Evolutionary conservation across 2,329 filamentous ascomycete species (phyloP), one percentile per base, ranked within the genome.

Genomic region (Neofusicoccum cordaticola): DNA sequence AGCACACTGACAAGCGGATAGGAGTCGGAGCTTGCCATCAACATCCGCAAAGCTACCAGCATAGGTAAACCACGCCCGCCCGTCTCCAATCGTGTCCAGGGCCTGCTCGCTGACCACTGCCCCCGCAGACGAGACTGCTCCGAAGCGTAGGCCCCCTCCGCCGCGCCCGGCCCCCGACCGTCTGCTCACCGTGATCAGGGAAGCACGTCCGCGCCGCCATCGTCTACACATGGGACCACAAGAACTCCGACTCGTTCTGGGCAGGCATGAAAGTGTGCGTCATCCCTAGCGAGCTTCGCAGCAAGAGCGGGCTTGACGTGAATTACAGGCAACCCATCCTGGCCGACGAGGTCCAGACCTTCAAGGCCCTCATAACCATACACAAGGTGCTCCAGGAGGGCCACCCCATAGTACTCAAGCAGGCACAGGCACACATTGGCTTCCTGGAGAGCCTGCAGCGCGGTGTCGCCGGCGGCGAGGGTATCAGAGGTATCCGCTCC

Each of bases 201-300:
- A 99, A 99, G 81, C 95, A 99, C 90, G 95, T 99, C 65, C 91
- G 95, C 75, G 93, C 91, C 78, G 96, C 92, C 76, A 99, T 99
- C 73, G 94, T 99, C 51, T 98, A 98, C 79, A 98, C 94, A 66
- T 99, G 95, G 95, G 95, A 99, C 80, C 93, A 99, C 83, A 96
- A 96, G 82, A 96, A 90, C 69, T 96, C 93, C 47, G 85, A 88
- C 75, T 92, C 93, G 75, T 99, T 99, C 79, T 99, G 95, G 95
- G 88, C 92, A 65, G 94, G 93, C 76, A 96, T 99, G 86, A 99
- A 99, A 87, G 93, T 98, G 90, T 96, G 85, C 42, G 56, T 60
- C 17, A 62, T 44, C 19, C 44, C 50, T 35, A 34, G n/a, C 15
- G 47, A 56, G 22, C 61, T 63, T 7, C 56, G 56, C 56, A 22